phyloP scores from a whole-genome alignment of 2,329 filamentous ascomycete genomes.

The Malbranchea cinnamomea region DNA sequence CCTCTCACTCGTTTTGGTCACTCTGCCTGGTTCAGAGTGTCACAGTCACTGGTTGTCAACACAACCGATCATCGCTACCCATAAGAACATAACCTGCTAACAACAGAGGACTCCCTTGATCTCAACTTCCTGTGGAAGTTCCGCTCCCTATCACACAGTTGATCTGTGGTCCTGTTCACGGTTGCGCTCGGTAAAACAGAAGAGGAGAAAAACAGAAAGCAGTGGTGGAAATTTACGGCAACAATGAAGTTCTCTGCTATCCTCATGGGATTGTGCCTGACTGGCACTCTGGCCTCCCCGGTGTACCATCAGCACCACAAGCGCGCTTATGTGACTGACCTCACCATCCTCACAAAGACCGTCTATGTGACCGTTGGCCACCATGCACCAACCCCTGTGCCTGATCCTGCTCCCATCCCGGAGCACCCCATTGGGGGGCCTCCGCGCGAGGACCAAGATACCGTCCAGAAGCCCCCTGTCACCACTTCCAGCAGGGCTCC shows the following conservation, averaged over 20 bases:
- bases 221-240: slow-evolving; percentile 6
- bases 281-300: slow-evolving; percentile 19
- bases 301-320: no score
- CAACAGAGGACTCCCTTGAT: no score
- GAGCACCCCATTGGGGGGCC: slow-evolving; percentile 2
- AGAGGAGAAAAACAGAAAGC: slow-evolving; percentile 4
- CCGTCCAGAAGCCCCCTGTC: slow-evolving; percentile 6
- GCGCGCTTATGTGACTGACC: slow-evolving; percentile 22
- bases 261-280: slow-evolving; percentile 22
- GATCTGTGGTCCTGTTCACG: slow-evolving; percentile 22
- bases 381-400: slow-evolving; percentile 4
- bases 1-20: slow-evolving; percentile 9
- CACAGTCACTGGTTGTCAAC: no score
- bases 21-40: slow-evolving; percentile 16
- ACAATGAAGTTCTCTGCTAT: slow-evolving; percentile 16
- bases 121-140: slow-evolving; percentile 25
- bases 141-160: slow-evolving; percentile 14
- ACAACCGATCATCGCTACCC: no score
- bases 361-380: slow-evolving; percentile 17
- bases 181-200: not conserved
- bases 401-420: slow-evolving; percentile 3
- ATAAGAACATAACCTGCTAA: no score
- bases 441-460: slow-evolving; percentile 3
- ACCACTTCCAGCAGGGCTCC: slow-evolving; percentile 7
- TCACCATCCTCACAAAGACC: slow-evolving; percentile 23